These are phyloP conservation scores for Domatiomyces catenatus DNA, from an alignment of 2,329 filamentous ascomycete species.

Conservation along the genomic window DNA sequence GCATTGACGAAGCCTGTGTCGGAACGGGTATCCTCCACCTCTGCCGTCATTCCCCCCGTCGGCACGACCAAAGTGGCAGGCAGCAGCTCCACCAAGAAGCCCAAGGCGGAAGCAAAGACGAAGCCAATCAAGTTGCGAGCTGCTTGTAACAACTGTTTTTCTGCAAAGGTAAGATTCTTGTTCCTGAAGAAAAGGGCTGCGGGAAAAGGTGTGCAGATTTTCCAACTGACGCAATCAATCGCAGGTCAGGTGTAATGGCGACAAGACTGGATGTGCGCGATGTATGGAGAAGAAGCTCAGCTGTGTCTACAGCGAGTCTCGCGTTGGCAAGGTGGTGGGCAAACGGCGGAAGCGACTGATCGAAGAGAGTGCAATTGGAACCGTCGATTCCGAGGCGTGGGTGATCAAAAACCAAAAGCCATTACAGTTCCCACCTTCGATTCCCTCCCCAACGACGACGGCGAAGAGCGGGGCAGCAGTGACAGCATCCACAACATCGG, in stretches of 20 bases:
- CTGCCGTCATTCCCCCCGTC: background rate
- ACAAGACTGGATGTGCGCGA: conserved; percentile 16
- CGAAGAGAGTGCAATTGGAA: conserved; percentile 8
- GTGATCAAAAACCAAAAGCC: conserved; percentile 6
- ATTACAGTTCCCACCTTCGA: conserved; percentile 5
- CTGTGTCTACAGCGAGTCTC: conserved; percentile 17
- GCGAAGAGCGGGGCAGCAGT: background rate
- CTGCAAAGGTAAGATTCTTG: conserved; percentile 12
- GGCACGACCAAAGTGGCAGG: background rate
- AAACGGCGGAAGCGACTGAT: conserved; percentile 17
- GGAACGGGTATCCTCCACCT: background rate
- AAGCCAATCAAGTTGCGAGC: conserved; percentile 16
- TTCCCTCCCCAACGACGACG: conserved; percentile 9
- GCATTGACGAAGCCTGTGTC: background rate
- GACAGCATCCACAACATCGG: background rate
- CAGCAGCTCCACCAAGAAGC: background rate
- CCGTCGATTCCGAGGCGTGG: conserved; percentile 10
- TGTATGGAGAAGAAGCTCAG: conserved; percentile 15
- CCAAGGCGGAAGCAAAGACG: background rate
- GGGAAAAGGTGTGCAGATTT: background rate
- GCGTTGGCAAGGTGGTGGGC: conserved; percentile 16
- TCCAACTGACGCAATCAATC: background rate
- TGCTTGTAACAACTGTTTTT: conserved; percentile 17
- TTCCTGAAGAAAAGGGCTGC: background rate
- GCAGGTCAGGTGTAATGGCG: conserved; percentile 17